These are phyloP conservation scores for Ogataea glucozyma DNA, from an alignment of 805 yeast species.

Conservation along the genomic window DNA sequence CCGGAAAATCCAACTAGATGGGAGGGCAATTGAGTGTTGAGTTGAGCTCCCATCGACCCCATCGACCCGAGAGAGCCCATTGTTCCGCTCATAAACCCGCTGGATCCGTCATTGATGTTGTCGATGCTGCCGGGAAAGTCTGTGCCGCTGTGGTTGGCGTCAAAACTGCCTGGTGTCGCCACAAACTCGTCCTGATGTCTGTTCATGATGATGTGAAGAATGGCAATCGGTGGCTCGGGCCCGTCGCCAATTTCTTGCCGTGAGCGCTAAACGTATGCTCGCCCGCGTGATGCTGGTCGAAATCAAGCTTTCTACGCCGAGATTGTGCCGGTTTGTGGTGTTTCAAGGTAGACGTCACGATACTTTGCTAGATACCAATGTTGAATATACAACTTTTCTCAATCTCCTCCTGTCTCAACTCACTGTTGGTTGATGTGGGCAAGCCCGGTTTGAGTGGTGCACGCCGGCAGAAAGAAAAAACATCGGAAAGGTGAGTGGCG, in stretches of 20 bases:
- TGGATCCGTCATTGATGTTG: background rate
- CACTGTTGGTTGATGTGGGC: slow-evolving; percentile 1
- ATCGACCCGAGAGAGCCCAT: slow-evolving; percentile 1
- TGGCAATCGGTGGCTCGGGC: slow-evolving; percentile 3
- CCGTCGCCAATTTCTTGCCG: slow-evolving; percentile 6
- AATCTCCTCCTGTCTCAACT: slow-evolving; percentile 1
- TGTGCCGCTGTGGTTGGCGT: slow-evolving; percentile 1
- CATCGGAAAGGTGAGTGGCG: no score
- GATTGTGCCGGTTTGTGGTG: slow-evolving; percentile 1
- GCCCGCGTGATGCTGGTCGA: background rate
- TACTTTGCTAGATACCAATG: no score
- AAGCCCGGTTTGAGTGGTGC: background rate
- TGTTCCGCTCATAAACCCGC: background rate
- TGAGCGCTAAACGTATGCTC: slow-evolving; percentile 3
- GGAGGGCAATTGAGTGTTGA: slow-evolving; percentile 7
- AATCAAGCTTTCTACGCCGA: background rate
- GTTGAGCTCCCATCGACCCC: slow-evolving; percentile 7
- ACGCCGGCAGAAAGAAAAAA: background rate
- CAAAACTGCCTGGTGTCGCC: slow-evolving; percentile 14
- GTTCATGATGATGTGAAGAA: slow-evolving; percentile 6
- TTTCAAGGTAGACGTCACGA: no score
- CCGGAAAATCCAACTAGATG: slow-evolving; percentile 8
- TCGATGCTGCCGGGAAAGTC: slow-evolving; percentile 4
- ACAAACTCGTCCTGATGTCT: slow-evolving; percentile 13
- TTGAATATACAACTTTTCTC: no score